Conservation (phyloP, 164 flowering plant species). For the Nymphaea colorata region DNA sequence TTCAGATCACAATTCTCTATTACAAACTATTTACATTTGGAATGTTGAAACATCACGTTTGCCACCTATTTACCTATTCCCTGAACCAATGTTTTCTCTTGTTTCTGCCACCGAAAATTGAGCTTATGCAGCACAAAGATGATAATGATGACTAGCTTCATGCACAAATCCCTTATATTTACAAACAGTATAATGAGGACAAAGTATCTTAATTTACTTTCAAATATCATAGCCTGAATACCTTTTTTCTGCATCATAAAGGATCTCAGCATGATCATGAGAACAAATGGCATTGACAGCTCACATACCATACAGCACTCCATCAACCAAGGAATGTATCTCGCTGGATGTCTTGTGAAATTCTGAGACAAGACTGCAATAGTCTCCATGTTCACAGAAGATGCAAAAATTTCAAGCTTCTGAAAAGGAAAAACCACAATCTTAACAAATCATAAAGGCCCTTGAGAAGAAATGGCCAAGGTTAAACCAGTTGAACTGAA, state of each 20-base stretch:
- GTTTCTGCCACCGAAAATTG: no score
- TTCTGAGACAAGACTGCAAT: constrained; percentile 40
- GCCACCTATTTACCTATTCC: no score
- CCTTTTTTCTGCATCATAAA: constrained; percentile 19
- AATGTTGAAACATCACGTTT: no score
- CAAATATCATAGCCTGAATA: neutral
- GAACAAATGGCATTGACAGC: constrained; percentile 50
- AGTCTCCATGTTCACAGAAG: constrained; percentile 44
- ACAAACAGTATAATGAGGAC: no score
- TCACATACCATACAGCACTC: constrained; percentile 31
- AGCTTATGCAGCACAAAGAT: no score
- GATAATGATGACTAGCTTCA: no score
- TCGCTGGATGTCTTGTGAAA: constrained; percentile 28
- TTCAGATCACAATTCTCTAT: no score
- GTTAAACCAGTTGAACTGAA: neutral
- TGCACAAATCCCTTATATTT: no score
- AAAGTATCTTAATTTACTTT: no score
- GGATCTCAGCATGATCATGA: constrained; percentile 58
- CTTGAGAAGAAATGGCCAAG: neutral
- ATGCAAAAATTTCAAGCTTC: constrained; percentile 25
- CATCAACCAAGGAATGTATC: constrained; percentile 43
- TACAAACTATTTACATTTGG: no score
- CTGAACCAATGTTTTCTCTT: no score
- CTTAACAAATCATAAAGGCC: neutral
- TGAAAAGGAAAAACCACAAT: constrained; percentile 19